A percentile compares a stretch with the other conserved stretches of the same genome.
Evolutionary conservation across 305 asterid genomes (phyloP).

Genomic region (Fraxinus nigra): DNA sequence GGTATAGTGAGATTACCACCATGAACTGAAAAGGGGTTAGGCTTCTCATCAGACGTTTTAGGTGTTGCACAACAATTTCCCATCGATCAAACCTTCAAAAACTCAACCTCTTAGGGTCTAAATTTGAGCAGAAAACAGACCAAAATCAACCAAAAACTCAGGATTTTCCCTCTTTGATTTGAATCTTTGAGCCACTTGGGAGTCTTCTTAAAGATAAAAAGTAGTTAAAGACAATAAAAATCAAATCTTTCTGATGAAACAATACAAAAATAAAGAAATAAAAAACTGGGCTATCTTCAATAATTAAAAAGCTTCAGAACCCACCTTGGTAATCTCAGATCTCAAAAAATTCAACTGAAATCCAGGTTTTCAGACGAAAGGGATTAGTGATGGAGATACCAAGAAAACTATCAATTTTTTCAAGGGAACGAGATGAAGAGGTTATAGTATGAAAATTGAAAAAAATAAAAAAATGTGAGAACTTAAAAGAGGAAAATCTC

Average conservation of each 20-base stretch:
- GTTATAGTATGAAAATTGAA: background rate
- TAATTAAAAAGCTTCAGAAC: conserved; percentile 23
- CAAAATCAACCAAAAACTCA: conserved; percentile 21
- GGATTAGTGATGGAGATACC: conserved; percentile 7
- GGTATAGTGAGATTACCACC: conserved; percentile 19
- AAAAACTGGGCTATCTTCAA: conserved; percentile 9
- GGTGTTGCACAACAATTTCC: conserved; percentile 53
- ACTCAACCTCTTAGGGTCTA: background rate
- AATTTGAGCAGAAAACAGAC: conserved; percentile 12
- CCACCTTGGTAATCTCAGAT: conserved; percentile 20
- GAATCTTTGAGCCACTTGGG: conserved; percentile 25
- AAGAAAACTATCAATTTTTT: conserved; percentile 5
- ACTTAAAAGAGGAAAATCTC: background rate
- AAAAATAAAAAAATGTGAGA: background rate
- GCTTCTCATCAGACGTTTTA: conserved; percentile 31
- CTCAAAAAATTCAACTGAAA: conserved; percentile 14
- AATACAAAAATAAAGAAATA: background rate
- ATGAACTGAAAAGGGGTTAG: conserved; percentile 41
- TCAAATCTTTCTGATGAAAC: conserved; percentile 4
- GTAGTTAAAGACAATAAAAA: conserved; percentile 23
- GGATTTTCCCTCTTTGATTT: conserved; percentile 10
- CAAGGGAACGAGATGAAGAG: background rate
- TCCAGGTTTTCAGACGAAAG: background rate
- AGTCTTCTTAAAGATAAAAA: conserved; percentile 21
- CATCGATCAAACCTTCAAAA: conserved; percentile 23